Conservation (phyloP, 352 stramenopile genomes). For the Globisporangium cederbergense region DNA sequence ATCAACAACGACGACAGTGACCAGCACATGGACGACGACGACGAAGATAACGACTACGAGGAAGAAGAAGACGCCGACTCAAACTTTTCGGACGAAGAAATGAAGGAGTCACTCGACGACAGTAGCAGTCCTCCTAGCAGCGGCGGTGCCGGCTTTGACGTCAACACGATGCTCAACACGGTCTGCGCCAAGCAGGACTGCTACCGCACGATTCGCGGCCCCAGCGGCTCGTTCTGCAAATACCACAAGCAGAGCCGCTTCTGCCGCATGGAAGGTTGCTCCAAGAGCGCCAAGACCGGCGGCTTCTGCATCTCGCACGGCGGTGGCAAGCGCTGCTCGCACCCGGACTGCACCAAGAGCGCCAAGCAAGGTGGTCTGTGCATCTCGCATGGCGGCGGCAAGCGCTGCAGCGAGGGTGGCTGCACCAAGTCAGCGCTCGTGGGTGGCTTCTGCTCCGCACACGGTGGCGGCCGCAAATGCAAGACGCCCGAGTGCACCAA, state of each 20-base stretch:
- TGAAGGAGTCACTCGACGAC: constrained; percentile 31
- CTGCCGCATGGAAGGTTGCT: constrained; percentile 59
- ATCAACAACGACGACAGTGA: constrained; percentile 55
- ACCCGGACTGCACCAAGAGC: constrained; percentile 77
- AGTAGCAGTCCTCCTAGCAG: constrained; percentile 21
- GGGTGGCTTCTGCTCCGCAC: constrained; percentile 78
- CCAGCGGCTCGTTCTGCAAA: constrained; percentile 74
- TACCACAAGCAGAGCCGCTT: constrained; percentile 84
- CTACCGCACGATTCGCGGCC: constrained; percentile 69
- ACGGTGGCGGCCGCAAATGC: constrained; percentile 78
- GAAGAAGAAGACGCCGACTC: constrained; percentile 22
- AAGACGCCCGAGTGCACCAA: constrained; percentile 70
- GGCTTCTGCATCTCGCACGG: constrained; percentile 75
- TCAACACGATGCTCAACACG: constrained; percentile 73
- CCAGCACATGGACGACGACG: constrained; percentile 24
- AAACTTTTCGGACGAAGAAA: constrained; percentile 40
- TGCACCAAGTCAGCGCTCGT: constrained; percentile 83
- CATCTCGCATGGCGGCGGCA: constrained; percentile 80
- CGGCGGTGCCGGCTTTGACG: constrained; percentile 30
- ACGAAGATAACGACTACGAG: constrained; percentile 21
- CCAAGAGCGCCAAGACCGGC: constrained; percentile 79
- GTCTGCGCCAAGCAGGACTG: constrained; percentile 77
- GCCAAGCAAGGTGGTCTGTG: constrained; percentile 81
- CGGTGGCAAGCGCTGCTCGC: constrained; percentile 64
- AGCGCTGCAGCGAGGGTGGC: constrained; percentile 64